Evolutionary conservation across 2,329 filamentous ascomycete species (phyloP).

Genomic region (Sordariomycetes sp.): DNA sequence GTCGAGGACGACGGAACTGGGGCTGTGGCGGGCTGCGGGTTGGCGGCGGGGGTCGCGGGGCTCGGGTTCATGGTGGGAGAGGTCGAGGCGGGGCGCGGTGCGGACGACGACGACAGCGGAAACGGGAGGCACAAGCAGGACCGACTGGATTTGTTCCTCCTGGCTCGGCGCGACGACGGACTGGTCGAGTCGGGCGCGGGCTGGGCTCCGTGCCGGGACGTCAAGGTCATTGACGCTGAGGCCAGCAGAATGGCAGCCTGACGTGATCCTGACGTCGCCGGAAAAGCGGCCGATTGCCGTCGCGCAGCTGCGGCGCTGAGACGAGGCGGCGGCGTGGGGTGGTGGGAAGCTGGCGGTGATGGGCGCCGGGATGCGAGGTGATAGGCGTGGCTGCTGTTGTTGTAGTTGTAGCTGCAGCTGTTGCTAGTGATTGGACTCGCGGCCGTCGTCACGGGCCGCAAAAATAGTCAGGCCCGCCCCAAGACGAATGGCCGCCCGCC

Average conservation of each 20-base stretch:
- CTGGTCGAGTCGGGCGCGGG: slow-evolving; percentile 1
- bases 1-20: background rate
- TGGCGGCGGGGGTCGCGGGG: background rate
- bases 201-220: background rate
- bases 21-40: background rate
- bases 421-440: background rate
- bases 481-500: background rate
- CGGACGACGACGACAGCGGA: background rate
- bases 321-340: background rate
- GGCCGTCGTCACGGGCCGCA: background rate
- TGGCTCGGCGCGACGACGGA: background rate
- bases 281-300: background rate
- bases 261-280: background rate
- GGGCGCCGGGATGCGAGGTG: background rate
- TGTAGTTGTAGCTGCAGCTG: too few species aligned
- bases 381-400: background rate
- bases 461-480: background rate
- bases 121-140: slow-evolving; percentile 3
- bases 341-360: background rate
- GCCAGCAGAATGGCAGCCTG: background rate
- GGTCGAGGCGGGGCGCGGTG: background rate
- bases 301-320: background rate
- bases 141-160: background rate
- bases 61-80: background rate
- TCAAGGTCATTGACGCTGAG: background rate